A percentile compares a stretch with the other conserved stretches of the same genome.
phyloP scores from a whole-genome alignment of 2,329 filamentous ascomycete genomes.

The Venturia nashicola region DNA sequence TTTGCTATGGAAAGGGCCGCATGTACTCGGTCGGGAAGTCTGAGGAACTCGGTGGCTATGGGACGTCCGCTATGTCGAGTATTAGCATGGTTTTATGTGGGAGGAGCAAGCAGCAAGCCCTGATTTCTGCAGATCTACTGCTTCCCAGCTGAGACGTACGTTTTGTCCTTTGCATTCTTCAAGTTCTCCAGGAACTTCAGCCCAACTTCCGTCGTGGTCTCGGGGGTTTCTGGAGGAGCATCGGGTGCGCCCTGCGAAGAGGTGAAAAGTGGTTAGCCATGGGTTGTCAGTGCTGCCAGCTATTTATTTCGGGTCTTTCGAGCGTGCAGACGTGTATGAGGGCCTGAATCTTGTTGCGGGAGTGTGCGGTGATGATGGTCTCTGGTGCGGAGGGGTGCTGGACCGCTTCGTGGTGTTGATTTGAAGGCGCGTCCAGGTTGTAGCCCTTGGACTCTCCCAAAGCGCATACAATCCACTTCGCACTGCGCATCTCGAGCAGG shows the following conservation, averaged over 20 bases:
- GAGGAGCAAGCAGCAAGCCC: neutral
- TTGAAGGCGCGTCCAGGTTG: neutral
- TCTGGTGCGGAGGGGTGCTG: neutral
- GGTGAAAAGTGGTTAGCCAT: constrained; percentile 2
- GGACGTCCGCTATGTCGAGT: constrained; percentile 44
- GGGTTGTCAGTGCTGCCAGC: neutral
- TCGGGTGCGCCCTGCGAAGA: constrained; percentile 3
- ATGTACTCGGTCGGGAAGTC: constrained; percentile 41
- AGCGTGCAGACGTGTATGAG: neutral
- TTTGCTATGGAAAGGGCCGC: neutral
- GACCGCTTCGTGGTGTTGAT: neutral
- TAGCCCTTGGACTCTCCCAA: neutral
- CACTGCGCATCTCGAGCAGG: neutral
- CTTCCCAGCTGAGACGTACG: constrained; percentile 38
- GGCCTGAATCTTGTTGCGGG: neutral
- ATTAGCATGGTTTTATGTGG: constrained; percentile 9
- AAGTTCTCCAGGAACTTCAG: constrained; percentile 64
- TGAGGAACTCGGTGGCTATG: constrained; percentile 65
- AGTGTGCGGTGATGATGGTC: neutral
- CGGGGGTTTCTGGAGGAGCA: constrained; percentile 40
- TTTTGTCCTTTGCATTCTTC: constrained; percentile 68
- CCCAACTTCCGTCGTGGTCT: constrained; percentile 60
- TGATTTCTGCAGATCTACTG: neutral
- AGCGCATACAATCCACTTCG: neutral
- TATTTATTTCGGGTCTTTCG: neutral